Conservation (phyloP, 495 filamentous ascomycete genomes). For the Chaetomidium leptoderma region DNA sequence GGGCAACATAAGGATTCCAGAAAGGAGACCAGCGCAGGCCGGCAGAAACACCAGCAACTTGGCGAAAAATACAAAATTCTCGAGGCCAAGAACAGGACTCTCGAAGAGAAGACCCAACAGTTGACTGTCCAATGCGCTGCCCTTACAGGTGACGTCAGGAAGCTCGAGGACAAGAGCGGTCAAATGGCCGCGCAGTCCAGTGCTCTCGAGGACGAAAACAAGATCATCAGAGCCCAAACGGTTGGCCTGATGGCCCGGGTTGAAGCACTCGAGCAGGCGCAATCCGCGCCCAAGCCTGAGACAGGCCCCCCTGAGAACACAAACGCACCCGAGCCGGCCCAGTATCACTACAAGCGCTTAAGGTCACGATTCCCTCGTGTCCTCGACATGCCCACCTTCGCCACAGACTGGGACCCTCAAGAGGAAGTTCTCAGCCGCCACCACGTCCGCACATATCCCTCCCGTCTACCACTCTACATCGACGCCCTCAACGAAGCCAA, state of each 20-base stretch:
- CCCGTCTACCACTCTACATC: not conserved
- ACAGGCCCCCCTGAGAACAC: not conserved
- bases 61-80: not conserved
- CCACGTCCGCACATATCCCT: too few species aligned
- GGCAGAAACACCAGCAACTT: not conserved
- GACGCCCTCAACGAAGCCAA: not conserved
- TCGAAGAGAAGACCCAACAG: not conserved
- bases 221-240: not conserved
- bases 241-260: not conserved
- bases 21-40: not conserved
- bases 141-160: not conserved
- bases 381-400: conserved; percentile 10
- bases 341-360: not conserved
- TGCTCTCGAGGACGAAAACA: conserved; percentile 8
- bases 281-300: not conserved
- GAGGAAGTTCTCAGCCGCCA: not conserved
- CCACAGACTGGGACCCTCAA: not conserved
- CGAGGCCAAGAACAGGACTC: not conserved
- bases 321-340: not conserved
- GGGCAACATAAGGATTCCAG: not conserved
- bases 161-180: not conserved
- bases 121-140: not conserved
- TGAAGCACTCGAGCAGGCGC: conserved; percentile 1
- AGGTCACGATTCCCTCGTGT: conserved; percentile 2
- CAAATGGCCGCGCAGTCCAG: not conserved